phyloP scores from a whole-genome alignment of 208 protist genomes.

The Trypanosoma brucei region DNA sequence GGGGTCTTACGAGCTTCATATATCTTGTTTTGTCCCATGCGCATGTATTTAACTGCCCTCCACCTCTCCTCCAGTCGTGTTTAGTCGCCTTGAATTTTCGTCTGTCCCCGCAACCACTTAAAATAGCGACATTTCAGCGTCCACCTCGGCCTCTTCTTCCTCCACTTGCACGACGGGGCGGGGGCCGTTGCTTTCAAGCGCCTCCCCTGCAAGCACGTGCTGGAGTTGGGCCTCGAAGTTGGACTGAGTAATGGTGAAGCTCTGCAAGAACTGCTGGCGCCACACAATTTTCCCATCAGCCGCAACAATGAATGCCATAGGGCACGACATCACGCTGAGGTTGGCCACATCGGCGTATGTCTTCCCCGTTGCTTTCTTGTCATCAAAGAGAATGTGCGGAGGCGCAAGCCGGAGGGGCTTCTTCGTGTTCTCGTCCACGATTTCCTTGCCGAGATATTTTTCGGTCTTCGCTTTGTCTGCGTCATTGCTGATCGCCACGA shows the following conservation, averaged over 20 bases:
- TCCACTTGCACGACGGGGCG: constrained; percentile 78
- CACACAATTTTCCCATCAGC: constrained; percentile 75
- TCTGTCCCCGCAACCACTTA: constrained; percentile 20
- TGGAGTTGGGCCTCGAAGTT: constrained; percentile 88
- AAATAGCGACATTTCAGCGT: constrained; percentile 89
- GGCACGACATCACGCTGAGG: constrained; percentile 85
- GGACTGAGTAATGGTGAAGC: constrained; percentile 77
- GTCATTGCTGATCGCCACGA: constrained; percentile 88
- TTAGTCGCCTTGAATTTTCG: no score
- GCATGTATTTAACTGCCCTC: no score
- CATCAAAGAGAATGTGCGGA: constrained; percentile 75
- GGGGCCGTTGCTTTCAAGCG: constrained; percentile 80
- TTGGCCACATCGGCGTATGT: constrained; percentile 65
- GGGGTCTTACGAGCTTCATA: no score
- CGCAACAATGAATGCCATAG: constrained; percentile 85
- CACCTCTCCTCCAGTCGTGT: no score
- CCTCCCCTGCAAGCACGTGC: constrained; percentile 73
- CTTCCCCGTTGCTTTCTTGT: constrained; percentile 83
- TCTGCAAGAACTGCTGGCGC: constrained; percentile 91
- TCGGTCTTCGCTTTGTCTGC: constrained; percentile 85
- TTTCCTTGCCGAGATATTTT: constrained; percentile 86
- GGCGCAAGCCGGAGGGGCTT: constrained; percentile 74
- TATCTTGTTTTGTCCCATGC: no score
- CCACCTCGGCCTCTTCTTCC: constrained; percentile 85
- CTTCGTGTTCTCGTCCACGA: constrained; percentile 90